Evolutionary conservation across 2,329 filamentous ascomycete species (phyloP), one percentile per base, ranked within the genome.

Genomic region (Sclerotinia sclerotiorum): DNA sequence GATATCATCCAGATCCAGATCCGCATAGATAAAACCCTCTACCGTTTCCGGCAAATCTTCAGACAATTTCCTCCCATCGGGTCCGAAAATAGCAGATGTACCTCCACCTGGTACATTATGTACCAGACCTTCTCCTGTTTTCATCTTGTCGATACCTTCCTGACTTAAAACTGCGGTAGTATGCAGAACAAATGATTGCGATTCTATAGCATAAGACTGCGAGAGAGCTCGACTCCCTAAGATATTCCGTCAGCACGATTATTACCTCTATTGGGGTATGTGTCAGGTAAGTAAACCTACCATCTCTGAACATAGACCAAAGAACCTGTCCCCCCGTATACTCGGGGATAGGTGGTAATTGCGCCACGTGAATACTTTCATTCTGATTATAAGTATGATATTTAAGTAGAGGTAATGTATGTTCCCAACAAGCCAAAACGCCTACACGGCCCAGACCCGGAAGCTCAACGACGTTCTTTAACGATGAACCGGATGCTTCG

Each of bases 171-270:
- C 80, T 73, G 87, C 84, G 74, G 84, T 85, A 0, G 85, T 83
- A 0, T 84, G 84, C 8, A 87, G 79, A 0, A 83, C 84, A 79
- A 82, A 87, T 0, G 84, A 82, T 2, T 83, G 84, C 0, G 84
- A 86, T 76, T 87, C 85, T 66, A 85, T 83, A 32, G 85, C 85
- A 69, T 86, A 87, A 3, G 81, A 82, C 17, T 84, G 84, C 3
- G 84, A 84, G 4, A 87, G 83, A 7, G 83, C 77, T 19, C 85
- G 80, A 80, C 39, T 24, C 11, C 52, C 64, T 67, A 19, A 32
- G 27, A 55, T 11, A 32, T 29, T 55, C 17, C 3, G 32, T 55
- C 21, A 32, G 8, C 27, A 10, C 2, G 21, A 21, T 13, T 4
- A 21, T 11, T 4, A 55, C 24, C 27, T 54, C 52, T 13, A 55